Base-by-base conservation (phyloP, 1,139 yeast genomes). In the Candida gigantensis region DNA sequence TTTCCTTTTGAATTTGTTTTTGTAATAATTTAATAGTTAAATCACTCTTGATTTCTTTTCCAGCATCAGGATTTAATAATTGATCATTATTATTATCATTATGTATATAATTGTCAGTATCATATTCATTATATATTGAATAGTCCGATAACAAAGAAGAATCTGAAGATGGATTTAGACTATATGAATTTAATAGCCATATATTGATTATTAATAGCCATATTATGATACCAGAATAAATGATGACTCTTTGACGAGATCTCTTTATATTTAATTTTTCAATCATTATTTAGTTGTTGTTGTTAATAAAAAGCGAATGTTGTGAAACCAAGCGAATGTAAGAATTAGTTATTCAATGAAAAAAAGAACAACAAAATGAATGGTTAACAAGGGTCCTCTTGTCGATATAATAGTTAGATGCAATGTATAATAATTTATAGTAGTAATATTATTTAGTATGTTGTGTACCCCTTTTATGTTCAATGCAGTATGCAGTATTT, bases 71-170 rank as follows among this genome's bases (percentile, higher is more conserved):
- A n/a, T 30, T 25, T 24, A 10, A 17, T 30, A 14, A 17, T 9
- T 6, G 5, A 12, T 28, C 15, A 6, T 11, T 9, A 15, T 14
- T 11, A 6, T 28, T 7, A 13, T 14, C 7, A n/a, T 15, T 9
- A 12, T 23, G 16, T 32, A 13, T 3, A 17, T 27, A 20, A 28
- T 36, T 28, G 5, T 36, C 36, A 23, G 24, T 17, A 23, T 37
- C 43, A 18, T 30, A 36, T 37, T 36, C 38, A 24, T 45, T 39
- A 26, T 46, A 43, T 10, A 45, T 45, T 4, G 47, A 41, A 24
- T 24, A 20, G 7, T 26, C 28, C 16, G 24, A 5, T 20, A 24
- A n/a, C 15, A 26, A 24, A 17, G 25, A 23, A n/a, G 12, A 12
- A 23, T 23, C 13, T 17, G 31, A 21, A 14, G 37, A 24, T 18